These are phyloP conservation scores for Cucumis melo DNA, from an alignment of 306 rosid genomes.

Conservation along the genomic window DNA sequence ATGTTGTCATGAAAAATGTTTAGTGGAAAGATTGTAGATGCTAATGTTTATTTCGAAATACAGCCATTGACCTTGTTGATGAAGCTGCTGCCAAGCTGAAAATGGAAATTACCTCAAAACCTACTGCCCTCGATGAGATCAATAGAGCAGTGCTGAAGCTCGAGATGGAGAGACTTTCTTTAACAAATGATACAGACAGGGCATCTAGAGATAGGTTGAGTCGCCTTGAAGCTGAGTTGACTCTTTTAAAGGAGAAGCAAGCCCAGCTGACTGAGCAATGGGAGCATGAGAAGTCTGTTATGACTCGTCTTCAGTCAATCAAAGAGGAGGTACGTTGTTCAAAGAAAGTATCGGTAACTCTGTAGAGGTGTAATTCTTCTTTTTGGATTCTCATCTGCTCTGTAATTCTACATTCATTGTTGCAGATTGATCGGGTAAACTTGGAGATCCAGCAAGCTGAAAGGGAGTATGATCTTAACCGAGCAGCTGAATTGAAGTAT, in stretches of 20 bases:
- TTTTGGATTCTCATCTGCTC: not conserved
- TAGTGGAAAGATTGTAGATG: not conserved
- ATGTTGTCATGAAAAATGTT: not conserved
- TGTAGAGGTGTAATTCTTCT: not conserved
- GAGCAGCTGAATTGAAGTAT: conserved; percentile 90
- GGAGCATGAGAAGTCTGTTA: conserved; percentile 97
- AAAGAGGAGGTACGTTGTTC: conserved; percentile 64
- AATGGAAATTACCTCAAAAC: conserved; percentile 98
- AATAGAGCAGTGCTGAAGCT: conserved; percentile 83
- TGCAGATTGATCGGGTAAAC: conserved; percentile 89
- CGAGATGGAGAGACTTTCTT: conserved; percentile 97
- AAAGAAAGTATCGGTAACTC: too few species aligned
- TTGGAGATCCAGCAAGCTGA: conserved; percentile 96
- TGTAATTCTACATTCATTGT: not conserved
- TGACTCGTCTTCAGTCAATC: conserved; percentile 91
- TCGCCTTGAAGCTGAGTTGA: conserved; percentile 85
- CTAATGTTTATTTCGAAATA: conserved; percentile 16
- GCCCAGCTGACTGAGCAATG: conserved; percentile 62
- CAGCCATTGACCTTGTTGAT: conserved; percentile 97
- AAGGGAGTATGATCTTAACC: conserved; percentile 91
- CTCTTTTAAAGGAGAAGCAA: conserved; percentile 78
- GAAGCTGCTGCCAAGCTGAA: conserved; percentile 99
- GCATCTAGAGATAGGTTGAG: conserved; percentile 77
- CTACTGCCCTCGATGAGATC: conserved; percentile 93
- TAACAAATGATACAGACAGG: conserved; percentile 77